Percentiles rank a stretch among this genome's conserved stretches.
Conservation (phyloP, 768 basidiomycete genomes). For the Boletellus ananas region DNA sequence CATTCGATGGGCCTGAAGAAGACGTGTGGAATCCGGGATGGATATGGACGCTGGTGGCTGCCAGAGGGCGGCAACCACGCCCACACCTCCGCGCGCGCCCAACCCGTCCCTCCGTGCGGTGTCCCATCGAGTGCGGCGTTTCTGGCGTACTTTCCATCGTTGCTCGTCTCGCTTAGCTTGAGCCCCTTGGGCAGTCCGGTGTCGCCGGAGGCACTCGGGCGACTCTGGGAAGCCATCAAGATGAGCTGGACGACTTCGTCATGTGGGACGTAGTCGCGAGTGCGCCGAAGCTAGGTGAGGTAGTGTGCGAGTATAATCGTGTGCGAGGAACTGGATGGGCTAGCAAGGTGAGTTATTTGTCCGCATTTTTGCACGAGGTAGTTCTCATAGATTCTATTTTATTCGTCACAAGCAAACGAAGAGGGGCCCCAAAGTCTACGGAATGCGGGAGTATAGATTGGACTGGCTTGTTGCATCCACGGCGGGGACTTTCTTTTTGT, state of each 20-base stretch:
- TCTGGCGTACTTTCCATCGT: constrained; percentile 44
- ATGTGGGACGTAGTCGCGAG: constrained; percentile 62
- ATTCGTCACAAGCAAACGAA: constrained; percentile 4
- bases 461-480: too few relatives aligned
- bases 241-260: constrained; percentile 77
- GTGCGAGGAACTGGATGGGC: constrained; percentile 43
- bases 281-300: constrained; percentile 37
- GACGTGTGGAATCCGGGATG: constrained; percentile 13
- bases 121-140: constrained; percentile 53
- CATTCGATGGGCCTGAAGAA: constrained; percentile 10
- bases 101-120: constrained; percentile 47
- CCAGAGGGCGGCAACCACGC: too few relatives aligned
- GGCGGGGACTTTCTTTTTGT: too few relatives aligned
- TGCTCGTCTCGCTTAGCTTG: constrained; percentile 60
- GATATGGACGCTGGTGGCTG: constrained; percentile 12
- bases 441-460: constrained; percentile 18
- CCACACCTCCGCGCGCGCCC: constrained; percentile 6
- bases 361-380: neutral
- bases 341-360: constrained; percentile 35
- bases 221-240: constrained; percentile 34
- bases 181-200: constrained; percentile 69
- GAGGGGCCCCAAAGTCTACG: constrained; percentile 28
- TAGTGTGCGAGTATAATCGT: constrained; percentile 55
- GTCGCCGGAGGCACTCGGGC: constrained; percentile 43
- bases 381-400: neutral